A percentile compares a stretch with the other conserved stretches of the same genome.
Evolutionary conservation across 75 land plant genomes (phyloP).

Genomic region (Ceratopteris richardii): DNA sequence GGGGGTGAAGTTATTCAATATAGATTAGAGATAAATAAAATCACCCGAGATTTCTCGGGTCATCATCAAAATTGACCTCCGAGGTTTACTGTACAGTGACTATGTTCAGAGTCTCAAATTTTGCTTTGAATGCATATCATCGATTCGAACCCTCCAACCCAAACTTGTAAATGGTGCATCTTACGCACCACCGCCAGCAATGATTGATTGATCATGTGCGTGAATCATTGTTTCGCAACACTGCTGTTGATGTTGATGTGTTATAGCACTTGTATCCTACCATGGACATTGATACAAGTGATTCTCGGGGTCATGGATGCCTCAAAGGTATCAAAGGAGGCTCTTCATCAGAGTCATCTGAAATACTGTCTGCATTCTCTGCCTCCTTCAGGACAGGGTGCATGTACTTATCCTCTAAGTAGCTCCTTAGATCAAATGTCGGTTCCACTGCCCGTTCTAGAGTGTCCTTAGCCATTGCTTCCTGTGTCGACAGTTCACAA

Average conservation of each 20-base stretch:
- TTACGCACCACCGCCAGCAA: not conserved
- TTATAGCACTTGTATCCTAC: not conserved
- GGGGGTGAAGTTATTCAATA: too few relatives aligned
- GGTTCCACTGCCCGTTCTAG: slow-evolving; percentile 58
- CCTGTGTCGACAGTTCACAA: too few relatives aligned
- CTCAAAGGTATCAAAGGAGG: slow-evolving; percentile 1
- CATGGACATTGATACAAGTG: not conserved
- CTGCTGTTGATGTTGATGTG: not conserved
- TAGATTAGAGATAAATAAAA: too few relatives aligned
- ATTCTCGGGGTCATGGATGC: not conserved
- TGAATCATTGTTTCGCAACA: not conserved
- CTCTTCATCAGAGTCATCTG: not conserved
- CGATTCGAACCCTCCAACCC: too few relatives aligned
- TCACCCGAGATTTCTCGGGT: too few relatives aligned
- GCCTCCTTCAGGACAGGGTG: slow-evolving; percentile 65
- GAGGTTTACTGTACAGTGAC: too few relatives aligned
- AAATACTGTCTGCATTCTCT: slow-evolving; percentile 8
- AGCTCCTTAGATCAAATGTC: slow-evolving; percentile 33
- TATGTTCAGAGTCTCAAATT: too few relatives aligned
- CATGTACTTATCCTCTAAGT: slow-evolving; percentile 58
- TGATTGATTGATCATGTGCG: not conserved
- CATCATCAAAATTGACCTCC: too few relatives aligned
- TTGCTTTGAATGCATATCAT: too few relatives aligned
- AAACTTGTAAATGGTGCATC: not conserved
- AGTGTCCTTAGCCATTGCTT: slow-evolving; percentile 80